Base-by-base conservation (phyloP, 495 filamentous ascomycete species). In the Platismatia glauca region DNA sequence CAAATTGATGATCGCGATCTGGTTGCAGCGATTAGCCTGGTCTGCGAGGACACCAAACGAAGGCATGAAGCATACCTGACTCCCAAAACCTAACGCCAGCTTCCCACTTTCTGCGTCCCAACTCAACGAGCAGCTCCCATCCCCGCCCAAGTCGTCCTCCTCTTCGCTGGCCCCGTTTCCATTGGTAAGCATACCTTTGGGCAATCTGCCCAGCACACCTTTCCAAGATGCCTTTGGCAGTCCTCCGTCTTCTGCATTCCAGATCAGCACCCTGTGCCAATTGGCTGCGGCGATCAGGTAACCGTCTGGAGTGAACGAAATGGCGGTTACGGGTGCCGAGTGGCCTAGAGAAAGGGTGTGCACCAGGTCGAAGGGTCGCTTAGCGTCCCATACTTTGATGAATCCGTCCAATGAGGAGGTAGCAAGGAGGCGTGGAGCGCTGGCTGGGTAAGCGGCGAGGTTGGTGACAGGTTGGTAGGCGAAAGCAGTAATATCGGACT, bases 41-140 rank as follows among this genome's bases (percentile, higher is more conserved):
- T n/a, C 2, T n/a, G 55, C 8, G 29, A 13, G 11, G 8, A 37
- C 13, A 7, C 3, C 41, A 1, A n/a, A 22, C 29, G 6, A 7
- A 64, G 43, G 24, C 67, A 24, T 43, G 52, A 27, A 34, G 69
- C 84, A 67, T 78, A 91, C 89, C 76, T 84, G 78, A 64, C 82
- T 85, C 61, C 84, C 84, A 31, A 85, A 78, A 22, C 88, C 86
- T 70, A 87, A 89, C 2, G 86, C 88, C 61, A 95, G 77, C 69
- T 83, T 86, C 66, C 86, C 84, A 3, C 89, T 87, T 70, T 89
- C 82, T 0, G 80, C 78, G 74, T 93, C 88, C 90, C 90, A 95
- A 55, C 82, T 81, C 24, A 93, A 69, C 62, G 82, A 85, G 46
- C 85, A 81, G 65, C 74, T 71, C 7, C 66, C 67, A 37, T 70